These are phyloP conservation scores for Bipolaris oryzae DNA, from an alignment of 2,329 filamentous ascomycete genomes.

Conservation along the genomic window DNA sequence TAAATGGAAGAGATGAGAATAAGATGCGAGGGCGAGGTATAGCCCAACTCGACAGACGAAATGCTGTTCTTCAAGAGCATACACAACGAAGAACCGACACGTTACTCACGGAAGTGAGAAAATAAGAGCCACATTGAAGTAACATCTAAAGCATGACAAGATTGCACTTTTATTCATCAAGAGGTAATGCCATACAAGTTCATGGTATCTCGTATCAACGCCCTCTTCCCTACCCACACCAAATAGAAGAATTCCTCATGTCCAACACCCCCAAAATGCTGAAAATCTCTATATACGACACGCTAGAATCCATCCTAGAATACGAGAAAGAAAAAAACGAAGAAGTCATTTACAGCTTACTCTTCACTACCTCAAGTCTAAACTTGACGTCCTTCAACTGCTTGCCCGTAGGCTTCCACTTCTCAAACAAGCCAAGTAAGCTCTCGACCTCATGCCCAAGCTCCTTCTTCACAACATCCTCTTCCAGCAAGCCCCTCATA, in stretches of 20 bases:
- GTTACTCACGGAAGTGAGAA: neutral
- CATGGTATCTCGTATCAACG: neutral
- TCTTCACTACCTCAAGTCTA: constrained; percentile 86
- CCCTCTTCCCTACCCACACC: neutral
- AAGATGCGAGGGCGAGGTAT: neutral
- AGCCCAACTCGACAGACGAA: neutral
- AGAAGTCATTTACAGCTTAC: constrained; percentile 66
- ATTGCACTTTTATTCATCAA: neutral
- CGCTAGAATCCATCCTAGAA: neutral
- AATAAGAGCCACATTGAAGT: neutral
- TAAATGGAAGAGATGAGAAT: neutral
- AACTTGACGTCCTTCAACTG: constrained; percentile 96
- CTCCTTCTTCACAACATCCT: constrained; percentile 85
- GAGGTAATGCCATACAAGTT: neutral
- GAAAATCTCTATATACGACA: neutral
- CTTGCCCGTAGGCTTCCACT: constrained; percentile 90
- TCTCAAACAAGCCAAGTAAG: constrained; percentile 85
- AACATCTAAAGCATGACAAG: neutral
- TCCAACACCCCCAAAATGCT: neutral
- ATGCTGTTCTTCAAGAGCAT: neutral
- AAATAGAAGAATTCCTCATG: neutral
- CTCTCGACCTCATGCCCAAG: constrained; percentile 76
- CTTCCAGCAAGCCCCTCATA: constrained; percentile 90
- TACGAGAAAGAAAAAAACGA: neutral
- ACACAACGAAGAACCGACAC: neutral